Evolutionary conservation across 306 rosid species (phyloP), one percentile per base, ranked within the genome.

Genomic region (Trifolium dubium): DNA sequence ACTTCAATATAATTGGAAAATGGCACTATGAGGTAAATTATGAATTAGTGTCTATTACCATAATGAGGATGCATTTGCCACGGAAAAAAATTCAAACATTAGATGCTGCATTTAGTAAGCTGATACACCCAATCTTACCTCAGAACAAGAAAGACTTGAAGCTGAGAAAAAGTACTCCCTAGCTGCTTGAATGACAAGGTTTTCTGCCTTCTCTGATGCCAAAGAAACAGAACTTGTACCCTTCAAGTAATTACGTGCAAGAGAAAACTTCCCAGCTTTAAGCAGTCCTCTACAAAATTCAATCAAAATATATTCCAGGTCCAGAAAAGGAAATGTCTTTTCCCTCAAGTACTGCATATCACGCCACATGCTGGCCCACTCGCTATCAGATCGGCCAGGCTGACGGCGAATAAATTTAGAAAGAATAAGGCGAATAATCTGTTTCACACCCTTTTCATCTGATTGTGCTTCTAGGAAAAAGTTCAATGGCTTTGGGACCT

Each of bases 281-380:
- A 94, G 89, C 82, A 94, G 85, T 65, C 99, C 99, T 77, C 97
- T 83, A 77, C 96, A 94, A 86, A 89, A 94, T 81, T 94, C 99
- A 88, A 86, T 81, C 84, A 92, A 85, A 86, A 87, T 86, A 85
- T 88, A 92, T 86, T 94, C 99, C 54, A 67, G 80, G 72, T 94
- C 97, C 77, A 94, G 86, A 84, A 94, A 89, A 75, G 92, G 89
- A 81, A 94, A 94, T 71, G 96, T 89, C 76, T 88, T 94, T 64
- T 94, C 99, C 88, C 92, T 88, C 75, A 90, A 80, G 80, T 85
- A 88, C 80, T 75, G 93, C 96, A 94, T 88, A 80, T 94, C 99
- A 74, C 89, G 96, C 99, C 99, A 94, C 96, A 94, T 86, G 85
- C 75, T 88, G 71, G 99, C 96, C 99, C 99, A 94, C 78, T 94